Base-by-base conservation (phyloP, 2,329 filamentous ascomycete species). In the Aureobasidium vineae region DNA sequence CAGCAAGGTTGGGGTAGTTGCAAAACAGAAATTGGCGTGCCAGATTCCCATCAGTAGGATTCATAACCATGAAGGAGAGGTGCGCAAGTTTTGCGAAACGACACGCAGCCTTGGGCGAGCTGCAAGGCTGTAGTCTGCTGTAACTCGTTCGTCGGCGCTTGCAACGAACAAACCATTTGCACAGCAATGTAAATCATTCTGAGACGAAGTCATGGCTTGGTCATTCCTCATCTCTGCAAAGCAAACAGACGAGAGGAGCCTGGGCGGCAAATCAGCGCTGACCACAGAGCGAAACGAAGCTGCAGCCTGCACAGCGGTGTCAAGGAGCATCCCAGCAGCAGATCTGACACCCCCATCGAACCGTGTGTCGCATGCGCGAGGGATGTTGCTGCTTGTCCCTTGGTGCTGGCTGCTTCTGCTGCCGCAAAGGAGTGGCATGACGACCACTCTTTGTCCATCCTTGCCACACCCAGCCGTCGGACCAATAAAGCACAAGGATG, bases 401-500 rank as follows among this genome's bases (percentile, higher is more conserved):
- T 26, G 31, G 38, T 50, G 59, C 45, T 63, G 45, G 43, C 28
- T 63, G 41, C 47, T 36, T 45, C 38, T 54, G 53, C 53, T 53
- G 54, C 53, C 43, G 64, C 40, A 56, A 21, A 66, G 31, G 31
- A 41, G 50, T 57, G 64, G 54, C 53, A 60, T 66, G 64, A 66
- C 64, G 64, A 66, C 43, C 64, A 50, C 28, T 45, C 64, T 66
- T 59, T 66, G 64, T 66, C 64, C 64, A 66, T 66, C 64, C 52
- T 64, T 64, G 61, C 61, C 61, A 63, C 60, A 57, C 45, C 54
- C 53, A 66, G 53, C 63, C 52, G 53, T 45, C 36, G 23, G 52
- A 33, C 64, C 53, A 66, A 66, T 60, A 43, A 53, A 50, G 52
- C 36, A 59, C 53, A 66, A 66, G 54, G 64, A 53, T 26, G 54